phyloP scores from a whole-genome alignment of 192 early-diverging fungal genomes.

The Podila epicladia region DNA sequence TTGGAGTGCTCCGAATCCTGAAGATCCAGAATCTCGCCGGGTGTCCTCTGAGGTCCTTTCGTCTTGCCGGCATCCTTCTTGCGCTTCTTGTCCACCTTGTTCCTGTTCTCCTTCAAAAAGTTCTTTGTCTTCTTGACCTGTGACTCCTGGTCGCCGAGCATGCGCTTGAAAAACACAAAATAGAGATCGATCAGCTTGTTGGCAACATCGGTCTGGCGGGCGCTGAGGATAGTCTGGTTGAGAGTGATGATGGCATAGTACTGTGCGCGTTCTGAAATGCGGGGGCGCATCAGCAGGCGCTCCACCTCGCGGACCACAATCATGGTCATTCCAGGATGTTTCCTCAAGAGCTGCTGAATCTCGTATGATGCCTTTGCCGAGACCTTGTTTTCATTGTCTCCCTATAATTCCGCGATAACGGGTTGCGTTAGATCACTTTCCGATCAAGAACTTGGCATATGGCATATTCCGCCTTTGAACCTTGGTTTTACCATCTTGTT shows the following conservation, averaged over 20 bases:
- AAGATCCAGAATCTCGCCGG: slow-evolving; percentile 42
- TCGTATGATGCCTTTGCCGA: slow-evolving; percentile 86
- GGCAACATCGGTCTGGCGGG: slow-evolving; percentile 76
- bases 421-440: not conserved
- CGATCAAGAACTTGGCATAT: too few species aligned
- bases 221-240: slow-evolving; percentile 91
- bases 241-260: slow-evolving; percentile 93
- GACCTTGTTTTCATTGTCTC: slow-evolving; percentile 89
- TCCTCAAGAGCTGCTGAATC: slow-evolving; percentile 77
- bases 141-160: slow-evolving; percentile 67
- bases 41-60: slow-evolving; percentile 40
- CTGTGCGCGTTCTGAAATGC: slow-evolving; percentile 79
- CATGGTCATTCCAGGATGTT: slow-evolving; percentile 87
- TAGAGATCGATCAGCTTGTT: slow-evolving; percentile 91
- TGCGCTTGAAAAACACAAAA: slow-evolving; percentile 87
- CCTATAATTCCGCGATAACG: slow-evolving; percentile 41
- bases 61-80: slow-evolving; percentile 56
- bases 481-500: slow-evolving; percentile 79
- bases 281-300: slow-evolving; percentile 82
- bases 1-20: slow-evolving; percentile 79
- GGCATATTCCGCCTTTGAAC: not conserved
- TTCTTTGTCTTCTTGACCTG: slow-evolving; percentile 47
- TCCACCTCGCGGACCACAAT: slow-evolving; percentile 90
- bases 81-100: slow-evolving; percentile 62
- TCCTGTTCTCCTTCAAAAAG: slow-evolving; percentile 51